Evolutionary conservation across 2,329 filamentous ascomycete genomes (phyloP).

Genomic region (Hypocreales sp.): DNA sequence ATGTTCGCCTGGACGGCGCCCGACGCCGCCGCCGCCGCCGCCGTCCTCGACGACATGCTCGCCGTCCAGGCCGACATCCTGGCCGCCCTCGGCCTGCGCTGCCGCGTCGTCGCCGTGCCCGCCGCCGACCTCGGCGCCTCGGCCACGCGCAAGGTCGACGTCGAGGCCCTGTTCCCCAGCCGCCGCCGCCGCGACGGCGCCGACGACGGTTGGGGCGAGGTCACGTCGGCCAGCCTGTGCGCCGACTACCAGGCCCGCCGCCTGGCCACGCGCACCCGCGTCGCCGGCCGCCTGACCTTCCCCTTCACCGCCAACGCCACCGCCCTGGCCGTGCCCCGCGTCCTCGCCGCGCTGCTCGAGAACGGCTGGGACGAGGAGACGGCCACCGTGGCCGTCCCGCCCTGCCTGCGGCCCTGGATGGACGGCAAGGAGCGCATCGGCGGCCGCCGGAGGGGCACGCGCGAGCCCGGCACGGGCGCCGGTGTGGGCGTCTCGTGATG

Average conservation of each 20-base stretch:
- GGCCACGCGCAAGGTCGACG: conserved; percentile 75
- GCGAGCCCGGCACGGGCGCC: too few species aligned
- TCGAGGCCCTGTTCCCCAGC: conserved; percentile 88
- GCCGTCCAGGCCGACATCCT: conserved; percentile 78
- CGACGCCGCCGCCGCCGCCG: conserved; percentile 28
- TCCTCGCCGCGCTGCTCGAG: conserved; percentile 79
- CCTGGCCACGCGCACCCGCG: conserved; percentile 58
- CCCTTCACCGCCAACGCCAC: conserved; percentile 92
- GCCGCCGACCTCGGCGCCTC: conserved; percentile 76
- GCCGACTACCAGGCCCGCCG: conserved; percentile 87
- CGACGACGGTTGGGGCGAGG: conserved; percentile 68
- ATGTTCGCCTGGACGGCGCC: conserved; percentile 84
- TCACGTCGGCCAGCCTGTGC: conserved; percentile 81
- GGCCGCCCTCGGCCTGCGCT: conserved; percentile 59
- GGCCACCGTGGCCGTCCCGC: conserved; percentile 56
- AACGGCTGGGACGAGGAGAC: conserved; percentile 69
- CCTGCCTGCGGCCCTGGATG: conserved; percentile 75
- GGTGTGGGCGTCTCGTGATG: too few species aligned
- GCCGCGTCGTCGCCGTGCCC: conserved; percentile 88
- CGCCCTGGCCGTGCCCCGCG: conserved; percentile 76
- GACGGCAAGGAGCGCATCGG: conserved; percentile 53
- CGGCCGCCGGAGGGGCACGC: conserved; percentile 9
- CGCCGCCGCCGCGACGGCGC: conserved; percentile 30
- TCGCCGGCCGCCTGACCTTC: conserved; percentile 44
- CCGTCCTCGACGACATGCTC: conserved; percentile 72